Conservation (phyloP, 2,329 filamentous ascomycete species). For the Neonectria ditissima region DNA sequence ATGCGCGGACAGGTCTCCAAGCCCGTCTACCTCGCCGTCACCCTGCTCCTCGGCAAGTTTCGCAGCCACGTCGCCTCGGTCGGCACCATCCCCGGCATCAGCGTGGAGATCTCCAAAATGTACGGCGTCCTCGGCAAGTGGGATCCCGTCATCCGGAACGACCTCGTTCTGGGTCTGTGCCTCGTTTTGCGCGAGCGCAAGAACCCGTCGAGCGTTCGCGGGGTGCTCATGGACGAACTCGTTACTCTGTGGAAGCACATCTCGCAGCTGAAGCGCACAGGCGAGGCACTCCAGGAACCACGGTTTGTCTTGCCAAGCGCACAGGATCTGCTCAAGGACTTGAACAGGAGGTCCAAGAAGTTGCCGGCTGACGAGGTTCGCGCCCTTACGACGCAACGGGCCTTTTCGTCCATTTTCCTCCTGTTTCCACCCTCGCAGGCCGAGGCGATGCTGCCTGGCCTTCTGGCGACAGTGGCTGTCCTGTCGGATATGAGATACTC, state of each 20-base stretch:
- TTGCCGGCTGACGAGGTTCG: conserved; percentile 10
- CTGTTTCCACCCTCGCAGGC: conserved; percentile 45
- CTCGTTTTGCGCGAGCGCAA: conserved; percentile 34
- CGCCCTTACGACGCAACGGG: conserved; percentile 34
- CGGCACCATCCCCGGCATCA: conserved; percentile 24
- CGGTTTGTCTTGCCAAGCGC: conserved; percentile 48
- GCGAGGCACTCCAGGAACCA: conserved; percentile 36
- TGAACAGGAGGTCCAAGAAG: conserved; percentile 11
- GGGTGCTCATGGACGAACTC: conserved; percentile 45
- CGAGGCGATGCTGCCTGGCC: conserved; percentile 45
- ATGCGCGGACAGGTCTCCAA: conserved; percentile 46
- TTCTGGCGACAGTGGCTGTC: conserved; percentile 49
- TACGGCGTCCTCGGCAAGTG: conserved; percentile 42
- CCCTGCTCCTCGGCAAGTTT: conserved; percentile 37
- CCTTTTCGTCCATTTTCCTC: conserved; percentile 48
- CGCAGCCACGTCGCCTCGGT: conserved; percentile 35
- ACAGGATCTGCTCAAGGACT: conserved; percentile 44
- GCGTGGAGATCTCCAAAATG: conserved; percentile 45
- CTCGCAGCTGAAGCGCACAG: conserved; percentile 49
- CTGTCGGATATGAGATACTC: conserved; percentile 45
- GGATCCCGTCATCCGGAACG: conserved; percentile 45
- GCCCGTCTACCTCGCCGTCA: conserved; percentile 41
- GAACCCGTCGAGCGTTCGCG: conserved; percentile 29
- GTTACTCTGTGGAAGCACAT: conserved; percentile 53
- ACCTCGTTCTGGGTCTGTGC: conserved; percentile 51